Conservation (phyloP, 768 basidiomycete genomes). For the Tylopilus subfusipes region DNA sequence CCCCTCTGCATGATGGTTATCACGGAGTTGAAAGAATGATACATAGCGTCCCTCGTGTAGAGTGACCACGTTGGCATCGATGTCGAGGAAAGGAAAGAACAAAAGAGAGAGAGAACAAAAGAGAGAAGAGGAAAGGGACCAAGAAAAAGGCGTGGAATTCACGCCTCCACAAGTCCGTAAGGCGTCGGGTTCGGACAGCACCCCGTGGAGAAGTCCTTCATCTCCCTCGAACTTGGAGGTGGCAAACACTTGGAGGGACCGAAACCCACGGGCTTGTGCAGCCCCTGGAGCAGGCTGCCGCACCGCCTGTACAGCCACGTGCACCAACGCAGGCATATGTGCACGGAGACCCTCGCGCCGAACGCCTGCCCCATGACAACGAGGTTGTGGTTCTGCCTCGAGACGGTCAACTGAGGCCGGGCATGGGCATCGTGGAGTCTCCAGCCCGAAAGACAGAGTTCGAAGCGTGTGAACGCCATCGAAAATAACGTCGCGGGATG, state of each 20-base stretch:
- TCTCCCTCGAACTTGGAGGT: neutral
- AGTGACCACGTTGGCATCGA: neutral
- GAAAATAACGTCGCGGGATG: neutral
- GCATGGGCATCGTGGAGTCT: conserved; percentile 18
- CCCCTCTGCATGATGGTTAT: conserved; percentile 6
- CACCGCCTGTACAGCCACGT: conserved; percentile 20
- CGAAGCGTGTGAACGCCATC: conserved; percentile 27
- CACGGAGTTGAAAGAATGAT: conserved; percentile 1
- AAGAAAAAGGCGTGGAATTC: neutral
- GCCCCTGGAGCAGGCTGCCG: conserved; percentile 1
- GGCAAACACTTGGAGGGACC: neutral
- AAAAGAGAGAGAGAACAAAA: neutral
- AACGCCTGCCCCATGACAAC: conserved; percentile 26
- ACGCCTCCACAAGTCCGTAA: neutral
- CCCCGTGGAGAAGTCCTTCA: conserved; percentile 6
- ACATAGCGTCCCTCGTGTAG: neutral
- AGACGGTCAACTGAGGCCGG: conserved; percentile 21
- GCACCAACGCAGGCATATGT: conserved; percentile 23
- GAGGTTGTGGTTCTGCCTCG: conserved; percentile 22
- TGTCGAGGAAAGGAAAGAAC: neutral
- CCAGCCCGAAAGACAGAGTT: conserved; percentile 21
- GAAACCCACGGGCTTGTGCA: neutral
- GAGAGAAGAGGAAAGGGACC: neutral
- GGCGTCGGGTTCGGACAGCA: neutral
- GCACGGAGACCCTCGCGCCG: conserved; percentile 21